phyloP scores from a whole-genome alignment of 2,329 filamentous ascomycete genomes.

The Stromatinia cepivora region DNA sequence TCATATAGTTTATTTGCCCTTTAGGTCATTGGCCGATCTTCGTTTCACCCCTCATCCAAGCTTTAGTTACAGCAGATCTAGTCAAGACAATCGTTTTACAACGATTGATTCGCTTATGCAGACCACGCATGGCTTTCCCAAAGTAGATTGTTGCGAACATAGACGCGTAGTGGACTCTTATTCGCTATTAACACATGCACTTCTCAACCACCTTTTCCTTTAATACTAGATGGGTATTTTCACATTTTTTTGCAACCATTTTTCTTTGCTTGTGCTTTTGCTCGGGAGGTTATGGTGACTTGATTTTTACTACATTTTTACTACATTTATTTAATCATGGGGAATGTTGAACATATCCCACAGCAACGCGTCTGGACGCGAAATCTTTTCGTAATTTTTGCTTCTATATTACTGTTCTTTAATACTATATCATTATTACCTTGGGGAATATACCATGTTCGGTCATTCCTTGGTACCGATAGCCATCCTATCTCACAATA shows the following conservation, averaged over 20 bases:
- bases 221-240: slow-evolving; percentile 4
- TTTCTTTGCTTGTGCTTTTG: neutral
- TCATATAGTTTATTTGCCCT: neutral
- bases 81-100: slow-evolving; percentile 4
- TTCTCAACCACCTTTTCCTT: neutral
- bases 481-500: neutral
- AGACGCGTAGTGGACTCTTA: neutral
- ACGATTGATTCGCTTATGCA: neutral
- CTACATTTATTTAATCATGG: slow-evolving; percentile 14
- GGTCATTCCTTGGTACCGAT: slow-evolving; percentile 4
- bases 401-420: slow-evolving; percentile 17
- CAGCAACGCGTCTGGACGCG: slow-evolving; percentile 21
- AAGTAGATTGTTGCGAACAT: neutral
- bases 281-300: slow-evolving; percentile 3
- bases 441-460: slow-evolving; percentile 11
- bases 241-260: neutral
- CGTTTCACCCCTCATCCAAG: slow-evolving; percentile 11
- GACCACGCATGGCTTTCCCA: neutral
- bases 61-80: neutral
- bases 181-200: neutral
- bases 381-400: slow-evolving; percentile 16
- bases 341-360: slow-evolving; percentile 21
- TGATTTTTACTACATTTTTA: neutral
- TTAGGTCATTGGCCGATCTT: neutral
- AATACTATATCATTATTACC: slow-evolving; percentile 21